Evolutionary conservation across 371 early-diverging fungal genomes (phyloP).

Genomic region (Parasitella parasitica): DNA sequence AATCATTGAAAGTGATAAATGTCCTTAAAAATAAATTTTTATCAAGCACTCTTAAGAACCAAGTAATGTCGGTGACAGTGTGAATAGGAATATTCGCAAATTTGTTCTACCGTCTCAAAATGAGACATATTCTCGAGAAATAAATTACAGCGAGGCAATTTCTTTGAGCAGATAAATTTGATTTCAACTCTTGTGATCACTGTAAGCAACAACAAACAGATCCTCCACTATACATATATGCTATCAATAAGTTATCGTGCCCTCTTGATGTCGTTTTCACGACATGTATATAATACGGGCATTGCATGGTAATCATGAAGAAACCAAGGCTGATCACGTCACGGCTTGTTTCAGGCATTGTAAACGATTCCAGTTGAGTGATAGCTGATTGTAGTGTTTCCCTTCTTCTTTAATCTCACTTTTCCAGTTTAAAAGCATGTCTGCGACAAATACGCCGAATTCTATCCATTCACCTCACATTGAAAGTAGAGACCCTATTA

Average conservation of each 20-base stretch:
- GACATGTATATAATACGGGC: too few species aligned
- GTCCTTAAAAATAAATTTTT: too few species aligned
- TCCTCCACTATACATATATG: too few species aligned
- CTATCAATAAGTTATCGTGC: too few species aligned
- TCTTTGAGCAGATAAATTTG: neutral
- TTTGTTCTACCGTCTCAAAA: too few species aligned
- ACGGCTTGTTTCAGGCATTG: neutral
- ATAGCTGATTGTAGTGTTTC: neutral
- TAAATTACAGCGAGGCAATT: neutral
- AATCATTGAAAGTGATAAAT: too few species aligned
- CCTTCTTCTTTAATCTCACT: neutral
- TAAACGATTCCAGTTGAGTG: neutral
- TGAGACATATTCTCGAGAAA: too few species aligned
- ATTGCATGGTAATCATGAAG: neutral
- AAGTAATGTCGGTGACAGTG: too few species aligned
- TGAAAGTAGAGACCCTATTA: constrained; percentile 36
- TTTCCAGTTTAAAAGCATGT: neutral
- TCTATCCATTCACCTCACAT: neutral
- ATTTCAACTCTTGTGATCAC: neutral
- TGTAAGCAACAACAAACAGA: neutral
- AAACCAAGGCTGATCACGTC: neutral
- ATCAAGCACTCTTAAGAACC: too few species aligned
- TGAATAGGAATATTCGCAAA: too few species aligned
- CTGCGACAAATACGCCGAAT: neutral
- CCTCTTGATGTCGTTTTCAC: too few species aligned